Evolutionary conservation across 495 filamentous ascomycete genomes (phyloP), one percentile per base, ranked within the genome.

Genomic region (Saxophila tyrrhenica): DNA sequence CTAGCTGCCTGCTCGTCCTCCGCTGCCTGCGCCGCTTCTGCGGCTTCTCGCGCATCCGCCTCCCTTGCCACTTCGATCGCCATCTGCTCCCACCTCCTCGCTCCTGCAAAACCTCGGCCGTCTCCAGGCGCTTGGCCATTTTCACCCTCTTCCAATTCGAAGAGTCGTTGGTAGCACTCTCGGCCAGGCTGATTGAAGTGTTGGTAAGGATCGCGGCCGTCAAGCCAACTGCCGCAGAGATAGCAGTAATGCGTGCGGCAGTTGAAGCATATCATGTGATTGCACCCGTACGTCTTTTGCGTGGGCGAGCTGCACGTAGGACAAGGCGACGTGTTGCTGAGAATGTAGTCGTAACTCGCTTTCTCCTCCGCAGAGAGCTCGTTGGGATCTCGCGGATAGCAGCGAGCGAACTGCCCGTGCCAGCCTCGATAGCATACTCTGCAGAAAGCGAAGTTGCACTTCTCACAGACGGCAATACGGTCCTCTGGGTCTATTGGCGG

Each of bases 161-260:
- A 95, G 1, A 98, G 73, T 3, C 86, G 79, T 75, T 84, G 84
- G 61, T 81, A 95, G 65, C 92, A 96, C 7, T 62, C 59, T 23
- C 72, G 84, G 0, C 75, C 71, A 39, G 64, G 60, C 1, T 79
- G 78, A 62, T 95, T 96, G 72, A 88, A 98, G 65, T 98, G 92
- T 45, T 72, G 67, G 59, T 96, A 98, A 10, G 92, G 91, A 57
- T 96, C 90, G 17, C 67, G 72, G 1, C 83, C 77, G 19, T 79
- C 71, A n/a, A 98, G 75, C 84, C 89, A 98, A 13, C 80, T 75
- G 0, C 84, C 84, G 66, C 92, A 98, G 5, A 98, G 82, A 63
- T 97, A 98, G 69, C 92, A 98, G 63, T 96, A 98, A 67, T 97
- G 92, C 1, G 87, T 83, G 42, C 80, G 73, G 71, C 92, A 98